phyloP scores from a whole-genome alignment of 2,329 filamentous ascomycete genomes.

The Colletotrichum aenigma region DNA sequence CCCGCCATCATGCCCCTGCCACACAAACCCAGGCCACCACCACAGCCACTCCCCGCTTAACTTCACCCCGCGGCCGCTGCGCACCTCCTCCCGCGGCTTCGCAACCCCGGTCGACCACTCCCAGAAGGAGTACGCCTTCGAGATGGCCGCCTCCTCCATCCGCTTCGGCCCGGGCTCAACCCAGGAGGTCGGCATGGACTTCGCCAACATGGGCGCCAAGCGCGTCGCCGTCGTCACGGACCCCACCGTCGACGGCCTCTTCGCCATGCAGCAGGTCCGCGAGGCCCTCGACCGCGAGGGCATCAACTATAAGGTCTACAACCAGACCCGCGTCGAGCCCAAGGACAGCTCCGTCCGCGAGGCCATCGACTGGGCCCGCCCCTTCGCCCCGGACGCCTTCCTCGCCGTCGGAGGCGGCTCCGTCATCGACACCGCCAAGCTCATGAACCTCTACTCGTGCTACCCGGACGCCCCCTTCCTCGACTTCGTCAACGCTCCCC shows the following conservation, averaged over 20 bases:
- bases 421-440: slow-evolving; percentile 96
- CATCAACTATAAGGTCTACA: slow-evolving; percentile 81
- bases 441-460: slow-evolving; percentile 95
- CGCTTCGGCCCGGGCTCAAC: slow-evolving; percentile 93
- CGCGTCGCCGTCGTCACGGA: slow-evolving; percentile 94
- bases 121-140: slow-evolving; percentile 94
- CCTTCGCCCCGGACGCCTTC: slow-evolving; percentile 84
- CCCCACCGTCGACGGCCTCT: slow-evolving; percentile 76
- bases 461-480: slow-evolving; percentile 94
- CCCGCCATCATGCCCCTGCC: slow-evolving; percentile 88
- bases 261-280: slow-evolving; percentile 88
- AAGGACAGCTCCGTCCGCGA: slow-evolving; percentile 93
- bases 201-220: slow-evolving; percentile 87
- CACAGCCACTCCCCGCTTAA: slow-evolving; percentile 66
- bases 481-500: slow-evolving; percentile 95
- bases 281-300: slow-evolving; percentile 81
- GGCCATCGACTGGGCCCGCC: slow-evolving; percentile 85
- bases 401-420: slow-evolving; percentile 91
- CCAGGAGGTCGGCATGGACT: slow-evolving; percentile 97
- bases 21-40: slow-evolving; percentile 84
- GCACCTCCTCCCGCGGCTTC: slow-evolving; percentile 41
- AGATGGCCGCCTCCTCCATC: slow-evolving; percentile 96
- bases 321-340: slow-evolving; percentile 83
- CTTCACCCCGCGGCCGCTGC: slow-evolving; percentile 50
- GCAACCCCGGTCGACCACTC: slow-evolving; percentile 71